phyloP scores from a whole-genome alignment of 2,329 filamentous ascomycete genomes.

The Sarocladium oryzae region DNA sequence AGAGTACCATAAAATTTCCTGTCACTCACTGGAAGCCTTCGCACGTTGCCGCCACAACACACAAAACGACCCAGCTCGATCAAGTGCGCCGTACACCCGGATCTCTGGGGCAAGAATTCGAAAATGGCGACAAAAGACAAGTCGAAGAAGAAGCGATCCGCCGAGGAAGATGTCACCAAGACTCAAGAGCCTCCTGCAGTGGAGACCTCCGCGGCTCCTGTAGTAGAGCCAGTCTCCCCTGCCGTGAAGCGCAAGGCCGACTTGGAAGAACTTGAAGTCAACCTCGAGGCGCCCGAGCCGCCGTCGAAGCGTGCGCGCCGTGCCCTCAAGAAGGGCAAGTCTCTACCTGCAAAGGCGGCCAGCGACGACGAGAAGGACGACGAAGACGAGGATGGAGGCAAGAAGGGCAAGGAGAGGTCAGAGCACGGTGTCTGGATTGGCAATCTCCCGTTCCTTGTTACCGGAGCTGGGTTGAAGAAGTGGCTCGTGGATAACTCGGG shows the following conservation, averaged over 20 bases:
- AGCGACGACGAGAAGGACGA: slow-evolving; percentile 26
- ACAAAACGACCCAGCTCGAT: background rate
- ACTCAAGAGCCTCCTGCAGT: slow-evolving; percentile 9
- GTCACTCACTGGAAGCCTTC: background rate
- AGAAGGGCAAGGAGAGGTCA: slow-evolving; percentile 52
- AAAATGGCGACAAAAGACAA: slow-evolving; percentile 6
- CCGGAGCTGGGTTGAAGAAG: slow-evolving; percentile 64
- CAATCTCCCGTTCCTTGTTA: slow-evolving; percentile 81
- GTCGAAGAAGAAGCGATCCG: slow-evolving; percentile 4
- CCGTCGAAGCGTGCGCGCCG: slow-evolving; percentile 91
- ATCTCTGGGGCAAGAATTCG: background rate
- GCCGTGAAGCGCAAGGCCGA: slow-evolving; percentile 63
- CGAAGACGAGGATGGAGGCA: slow-evolving; percentile 29
- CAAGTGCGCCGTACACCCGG: background rate
- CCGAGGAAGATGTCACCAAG: background rate
- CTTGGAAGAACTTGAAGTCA: slow-evolving; percentile 76
- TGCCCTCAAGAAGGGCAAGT: slow-evolving; percentile 77
- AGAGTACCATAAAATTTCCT: slow-evolving; percentile 1
- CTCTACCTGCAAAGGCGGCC: slow-evolving; percentile 37
- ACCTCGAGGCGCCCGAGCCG: slow-evolving; percentile 82
- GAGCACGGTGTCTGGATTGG: slow-evolving; percentile 92
- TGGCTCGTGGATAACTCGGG: slow-evolving; percentile 73
- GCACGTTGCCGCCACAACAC: background rate
- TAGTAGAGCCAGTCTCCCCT: slow-evolving; percentile 9
- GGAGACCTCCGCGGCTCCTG: slow-evolving; percentile 11